phyloP scores from a whole-genome alignment of 2,329 filamentous ascomycete species.

The Magnaporthiopsis incrustans region DNA sequence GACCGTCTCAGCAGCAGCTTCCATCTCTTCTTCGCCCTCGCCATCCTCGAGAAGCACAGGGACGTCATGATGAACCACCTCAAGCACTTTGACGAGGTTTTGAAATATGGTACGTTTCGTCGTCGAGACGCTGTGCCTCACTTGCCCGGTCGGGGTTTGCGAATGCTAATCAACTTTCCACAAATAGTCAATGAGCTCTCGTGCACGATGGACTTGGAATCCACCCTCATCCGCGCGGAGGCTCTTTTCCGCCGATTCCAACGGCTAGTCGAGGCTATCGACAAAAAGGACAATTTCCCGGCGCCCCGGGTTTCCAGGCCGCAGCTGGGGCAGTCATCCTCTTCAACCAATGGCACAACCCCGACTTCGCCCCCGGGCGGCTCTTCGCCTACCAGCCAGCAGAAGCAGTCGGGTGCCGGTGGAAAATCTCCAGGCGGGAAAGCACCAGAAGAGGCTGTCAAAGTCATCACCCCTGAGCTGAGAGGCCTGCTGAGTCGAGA shows the following conservation, averaged over 20 bases:
- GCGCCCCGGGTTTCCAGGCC: constrained; percentile 31
- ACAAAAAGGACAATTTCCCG: constrained; percentile 85
- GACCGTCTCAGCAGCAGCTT: constrained; percentile 85
- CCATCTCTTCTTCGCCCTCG: constrained; percentile 87
- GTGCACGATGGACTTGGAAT: constrained; percentile 82
- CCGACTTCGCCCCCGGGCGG: constrained; percentile 1
- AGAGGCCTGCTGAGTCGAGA: constrained; percentile 43
- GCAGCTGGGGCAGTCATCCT: constrained; percentile 4
- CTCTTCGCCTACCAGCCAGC: constrained; percentile 4
- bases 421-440: constrained; percentile 5
- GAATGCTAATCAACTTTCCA: constrained; percentile 9
- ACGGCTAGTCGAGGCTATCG: constrained; percentile 79
- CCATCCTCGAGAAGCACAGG: constrained; percentile 92
- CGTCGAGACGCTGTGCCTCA: too few species aligned
- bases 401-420: constrained; percentile 3
- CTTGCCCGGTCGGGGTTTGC: too few species aligned
- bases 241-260: constrained; percentile 82
- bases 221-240: constrained; percentile 81
- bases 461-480: constrained; percentile 49
- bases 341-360: constrained; percentile 12
- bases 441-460: constrained; percentile 19
- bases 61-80: constrained; percentile 94
- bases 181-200: constrained; percentile 83
- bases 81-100: constrained; percentile 88
- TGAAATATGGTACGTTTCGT: constrained; percentile 74